phyloP scores from a whole-genome alignment of 1,139 yeast species.

The Kodamaea suecica region DNA sequence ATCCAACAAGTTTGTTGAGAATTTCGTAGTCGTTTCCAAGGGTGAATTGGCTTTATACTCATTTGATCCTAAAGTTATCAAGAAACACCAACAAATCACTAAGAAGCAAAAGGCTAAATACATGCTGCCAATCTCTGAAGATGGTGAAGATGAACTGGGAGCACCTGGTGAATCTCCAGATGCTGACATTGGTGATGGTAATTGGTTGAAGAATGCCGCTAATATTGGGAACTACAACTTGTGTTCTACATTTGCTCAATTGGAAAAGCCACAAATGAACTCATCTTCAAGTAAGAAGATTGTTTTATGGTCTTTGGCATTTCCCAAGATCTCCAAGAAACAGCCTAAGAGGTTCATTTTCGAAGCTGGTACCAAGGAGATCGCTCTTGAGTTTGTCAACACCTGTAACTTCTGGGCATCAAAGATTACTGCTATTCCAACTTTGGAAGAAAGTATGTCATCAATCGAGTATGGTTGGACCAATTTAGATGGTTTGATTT shows the following conservation, averaged over 20 bases:
- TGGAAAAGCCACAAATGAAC: slow-evolving; percentile 25
- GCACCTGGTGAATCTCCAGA: slow-evolving; percentile 18
- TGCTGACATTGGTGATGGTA: slow-evolving; percentile 57
- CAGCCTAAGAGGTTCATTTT: slow-evolving; percentile 41
- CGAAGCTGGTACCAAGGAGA: slow-evolving; percentile 63
- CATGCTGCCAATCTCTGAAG: slow-evolving; percentile 15
- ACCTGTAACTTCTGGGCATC: slow-evolving; percentile 92
- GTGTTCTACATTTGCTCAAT: slow-evolving; percentile 48
- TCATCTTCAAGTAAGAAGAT: slow-evolving; percentile 15
- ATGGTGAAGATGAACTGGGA: slow-evolving; percentile 17
- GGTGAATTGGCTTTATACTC: slow-evolving; percentile 56
- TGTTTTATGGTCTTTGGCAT: slow-evolving; percentile 35
- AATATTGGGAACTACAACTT: slow-evolving; percentile 47
- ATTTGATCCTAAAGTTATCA: slow-evolving; percentile 46
- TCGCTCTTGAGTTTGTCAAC: slow-evolving; percentile 69
- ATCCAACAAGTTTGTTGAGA: slow-evolving; percentile 39
- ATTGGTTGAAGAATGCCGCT: slow-evolving; percentile 58
- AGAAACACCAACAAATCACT: slow-evolving; percentile 37
- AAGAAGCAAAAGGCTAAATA: slow-evolving; percentile 28
- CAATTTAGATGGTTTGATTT: slow-evolving; percentile 37
- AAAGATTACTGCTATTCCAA: slow-evolving; percentile 77
- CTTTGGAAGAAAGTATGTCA: slow-evolving; percentile 56
- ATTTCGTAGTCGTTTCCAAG: slow-evolving; percentile 55
- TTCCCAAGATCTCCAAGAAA: slow-evolving; percentile 36
- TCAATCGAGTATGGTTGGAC: slow-evolving; percentile 86